Evolutionary conservation across 345 rosid genomes (phyloP).

Genomic region (Bruguiera parviflora): DNA sequence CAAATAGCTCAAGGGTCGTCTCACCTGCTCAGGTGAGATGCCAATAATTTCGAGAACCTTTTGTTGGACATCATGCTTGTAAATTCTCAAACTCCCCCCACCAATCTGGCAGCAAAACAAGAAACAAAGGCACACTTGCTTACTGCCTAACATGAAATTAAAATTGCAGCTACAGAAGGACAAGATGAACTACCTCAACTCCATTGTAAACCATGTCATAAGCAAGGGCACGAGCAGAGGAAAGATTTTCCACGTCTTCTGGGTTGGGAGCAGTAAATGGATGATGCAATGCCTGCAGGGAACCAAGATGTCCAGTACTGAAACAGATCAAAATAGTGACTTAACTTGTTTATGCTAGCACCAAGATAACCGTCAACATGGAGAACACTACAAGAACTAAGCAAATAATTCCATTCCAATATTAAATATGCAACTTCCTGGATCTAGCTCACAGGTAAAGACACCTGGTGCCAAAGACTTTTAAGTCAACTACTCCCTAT

Average conservation of each 20-base stretch:
- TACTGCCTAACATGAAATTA: slow-evolving; percentile 1
- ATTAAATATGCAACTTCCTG: neutral
- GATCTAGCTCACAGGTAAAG: neutral
- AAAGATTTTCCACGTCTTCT: slow-evolving; percentile 76
- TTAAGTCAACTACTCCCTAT: neutral
- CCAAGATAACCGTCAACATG: neutral
- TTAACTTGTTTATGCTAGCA: neutral
- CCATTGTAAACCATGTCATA: slow-evolving; percentile 99
- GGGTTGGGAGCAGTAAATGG: slow-evolving; percentile 97
- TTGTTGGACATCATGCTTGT: slow-evolving; percentile 81
- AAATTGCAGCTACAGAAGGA: slow-evolving; percentile 3
- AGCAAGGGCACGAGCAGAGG: slow-evolving; percentile 91
- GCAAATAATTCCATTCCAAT: neutral
- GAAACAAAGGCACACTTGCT: neutral
- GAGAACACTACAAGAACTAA: neutral
- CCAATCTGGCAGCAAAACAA: slow-evolving; percentile 64
- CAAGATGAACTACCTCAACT: slow-evolving; percentile 59
- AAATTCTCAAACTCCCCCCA: slow-evolving; percentile 96
- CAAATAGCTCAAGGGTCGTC: neutral
- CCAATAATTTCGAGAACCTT: slow-evolving; percentile 83
- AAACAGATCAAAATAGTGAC: neutral
- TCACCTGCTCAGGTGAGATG: slow-evolving; percentile 71
- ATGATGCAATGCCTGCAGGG: slow-evolving; percentile 82
- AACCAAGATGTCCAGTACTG: slow-evolving; percentile 9
- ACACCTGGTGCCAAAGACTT: neutral